These are phyloP conservation scores for Mortierella hygrophila DNA, from an alignment of 192 early-diverging fungal species.

Conservation along the genomic window DNA sequence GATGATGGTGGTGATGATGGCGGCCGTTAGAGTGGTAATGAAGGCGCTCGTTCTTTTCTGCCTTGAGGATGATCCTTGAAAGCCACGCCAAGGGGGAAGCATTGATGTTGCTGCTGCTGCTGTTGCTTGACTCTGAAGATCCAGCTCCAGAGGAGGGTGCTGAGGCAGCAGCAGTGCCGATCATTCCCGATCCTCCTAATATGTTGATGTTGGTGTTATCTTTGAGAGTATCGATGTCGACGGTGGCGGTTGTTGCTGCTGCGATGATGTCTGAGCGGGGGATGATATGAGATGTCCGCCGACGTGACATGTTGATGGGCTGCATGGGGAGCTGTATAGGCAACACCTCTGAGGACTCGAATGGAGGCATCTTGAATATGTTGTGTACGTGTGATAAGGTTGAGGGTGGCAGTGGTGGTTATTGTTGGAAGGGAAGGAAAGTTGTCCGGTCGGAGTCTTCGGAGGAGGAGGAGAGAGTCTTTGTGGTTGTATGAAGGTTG, in stretches of 20 bases:
- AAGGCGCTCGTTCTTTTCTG: slow-evolving; percentile 41
- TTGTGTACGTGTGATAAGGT: not conserved
- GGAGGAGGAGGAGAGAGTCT: not conserved
- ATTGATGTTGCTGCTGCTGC: not conserved
- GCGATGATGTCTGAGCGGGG: slow-evolving; percentile 15
- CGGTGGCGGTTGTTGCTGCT: not conserved
- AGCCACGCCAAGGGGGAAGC: slow-evolving; percentile 36
- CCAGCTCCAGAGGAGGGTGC: not conserved
- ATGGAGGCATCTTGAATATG: slow-evolving; percentile 18
- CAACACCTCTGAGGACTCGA: slow-evolving; percentile 36
- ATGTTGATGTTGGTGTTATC: not conserved
- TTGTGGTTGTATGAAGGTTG: slow-evolving; percentile 1
- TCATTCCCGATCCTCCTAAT: not conserved
- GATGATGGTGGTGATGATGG: slow-evolving; percentile 24
- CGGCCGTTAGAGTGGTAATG: slow-evolving; percentile 40
- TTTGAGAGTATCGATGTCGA: not conserved
- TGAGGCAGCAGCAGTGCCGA: not conserved
- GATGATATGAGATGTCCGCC: slow-evolving; percentile 30
- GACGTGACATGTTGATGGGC: slow-evolving; percentile 28
- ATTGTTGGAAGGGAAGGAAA: too few relatives aligned
- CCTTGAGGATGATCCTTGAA: slow-evolving; percentile 48
- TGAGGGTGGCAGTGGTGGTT: not conserved
- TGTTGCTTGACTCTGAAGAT: slow-evolving; percentile 1
- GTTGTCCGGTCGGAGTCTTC: not conserved
- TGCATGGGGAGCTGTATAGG: slow-evolving; percentile 48